Base-by-base conservation (phyloP, 2,329 filamentous ascomycete genomes). In the Mariannaea elegans region DNA sequence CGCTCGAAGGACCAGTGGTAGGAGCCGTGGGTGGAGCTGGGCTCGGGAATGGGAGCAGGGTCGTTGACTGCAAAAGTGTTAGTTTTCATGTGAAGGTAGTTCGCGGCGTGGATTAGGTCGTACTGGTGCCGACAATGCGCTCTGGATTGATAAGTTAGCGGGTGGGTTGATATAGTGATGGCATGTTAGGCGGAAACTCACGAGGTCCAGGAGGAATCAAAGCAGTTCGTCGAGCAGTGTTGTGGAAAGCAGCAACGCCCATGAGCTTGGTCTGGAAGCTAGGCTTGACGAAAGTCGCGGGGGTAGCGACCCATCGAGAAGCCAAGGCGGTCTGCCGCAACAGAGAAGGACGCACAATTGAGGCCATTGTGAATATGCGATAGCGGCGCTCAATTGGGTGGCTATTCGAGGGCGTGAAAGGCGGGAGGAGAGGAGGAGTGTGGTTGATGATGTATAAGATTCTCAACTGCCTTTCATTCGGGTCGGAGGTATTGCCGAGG, bases 1-100 rank as follows among this genome's bases (percentile, higher is more conserved):
- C 92, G 93, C 84, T 99, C 95, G 73, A 97, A 97, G 61, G 91
- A 92, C 95, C 95, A 99, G 86, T 99, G 95, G 84, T 98, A 99
- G 78, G 91, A 96, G 71, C 95, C 95, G 81, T 99, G 92, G 56
- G 88, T 82, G 39, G 94, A 88, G 69, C 85, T 87, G 52, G 92
- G 80, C 19, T 86, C 75, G 44, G 93, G 94, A 21, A 97, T 79
- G 36, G 87, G 87, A 29, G 87, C 91, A 56, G 95, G 87, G 73
- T 98, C 94, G 81, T 99, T 99, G 75, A 94, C 93, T 90, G 72
- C 18, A 24, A 46, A 21, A 31, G 55, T 65, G 24, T 64, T 56
- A 53, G 36, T 24, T 63, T 61, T 66, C 66, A 67, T 65, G 64
- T 68, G 64, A 65, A 65, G 21, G n/a, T 24, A 24, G 23, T 41